These are phyloP conservation scores for Solanum bulbocastanum DNA, from an alignment of 257 asterid genomes.

Conservation along the genomic window DNA sequence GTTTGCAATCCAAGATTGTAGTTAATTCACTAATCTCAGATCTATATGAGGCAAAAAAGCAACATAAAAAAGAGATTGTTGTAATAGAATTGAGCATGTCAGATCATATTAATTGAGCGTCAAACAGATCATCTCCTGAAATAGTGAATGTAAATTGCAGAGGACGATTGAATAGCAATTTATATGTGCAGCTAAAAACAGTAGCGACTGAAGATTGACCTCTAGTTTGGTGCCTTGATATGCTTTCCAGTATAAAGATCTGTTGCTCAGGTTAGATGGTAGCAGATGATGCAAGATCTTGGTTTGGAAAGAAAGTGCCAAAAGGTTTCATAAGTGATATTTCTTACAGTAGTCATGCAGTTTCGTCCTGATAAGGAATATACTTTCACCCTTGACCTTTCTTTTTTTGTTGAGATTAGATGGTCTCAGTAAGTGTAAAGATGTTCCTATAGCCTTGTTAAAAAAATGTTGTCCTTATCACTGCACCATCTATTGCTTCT, in stretches of 20 bases:
- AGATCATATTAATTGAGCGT: neutral
- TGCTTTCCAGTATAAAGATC: neutral
- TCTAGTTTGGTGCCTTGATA: neutral
- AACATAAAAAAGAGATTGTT: neutral
- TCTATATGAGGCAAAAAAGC: neutral
- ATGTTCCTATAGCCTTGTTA: neutral
- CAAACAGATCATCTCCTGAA: neutral
- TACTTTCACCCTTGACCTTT: neutral
- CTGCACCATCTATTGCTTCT: neutral
- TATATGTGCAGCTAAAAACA: neutral
- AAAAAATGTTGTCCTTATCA: neutral
- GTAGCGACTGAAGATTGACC: slow-evolving; percentile 3
- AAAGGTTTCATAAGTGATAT: neutral
- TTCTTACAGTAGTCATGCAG: neutral
- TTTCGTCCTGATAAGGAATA: neutral
- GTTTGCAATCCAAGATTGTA: neutral
- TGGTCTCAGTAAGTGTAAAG: neutral
- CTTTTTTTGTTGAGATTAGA: neutral
- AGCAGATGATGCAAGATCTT: neutral
- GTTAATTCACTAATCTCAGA: neutral
- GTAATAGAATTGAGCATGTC: neutral
- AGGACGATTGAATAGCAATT: slow-evolving; percentile 18
- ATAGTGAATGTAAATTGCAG: slow-evolving; percentile 23
- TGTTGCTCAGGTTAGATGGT: neutral
- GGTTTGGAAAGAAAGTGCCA: neutral